Conservation (phyloP, 1,139 yeast genomes). For the Hyphopichia fennica region DNA sequence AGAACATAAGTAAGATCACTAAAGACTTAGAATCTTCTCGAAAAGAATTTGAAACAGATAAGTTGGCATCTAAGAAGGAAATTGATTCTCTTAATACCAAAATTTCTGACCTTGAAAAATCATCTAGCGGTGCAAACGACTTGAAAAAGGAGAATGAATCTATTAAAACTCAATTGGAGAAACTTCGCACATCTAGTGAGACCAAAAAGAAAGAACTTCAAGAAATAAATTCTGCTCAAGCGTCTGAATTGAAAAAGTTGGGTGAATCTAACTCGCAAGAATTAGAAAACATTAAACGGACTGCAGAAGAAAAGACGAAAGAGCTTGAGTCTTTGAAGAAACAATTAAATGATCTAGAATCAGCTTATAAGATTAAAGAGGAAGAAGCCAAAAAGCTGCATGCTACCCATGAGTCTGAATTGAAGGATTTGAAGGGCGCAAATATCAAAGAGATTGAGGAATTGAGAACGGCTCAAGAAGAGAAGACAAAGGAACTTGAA, state of each 20-base stretch:
- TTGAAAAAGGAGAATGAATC: neutral
- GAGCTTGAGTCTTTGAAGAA: neutral
- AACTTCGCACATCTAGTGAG: neutral
- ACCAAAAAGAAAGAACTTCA: neutral
- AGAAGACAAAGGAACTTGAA: neutral
- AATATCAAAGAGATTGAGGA: neutral
- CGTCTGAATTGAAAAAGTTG: neutral
- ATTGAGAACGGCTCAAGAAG: neutral
- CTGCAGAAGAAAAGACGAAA: neutral
- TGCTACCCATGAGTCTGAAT: neutral
- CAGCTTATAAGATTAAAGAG: neutral
- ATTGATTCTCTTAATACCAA: constrained; percentile 1
- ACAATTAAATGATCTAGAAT: neutral
- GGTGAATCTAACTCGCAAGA: constrained; percentile 5
- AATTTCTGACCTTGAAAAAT: constrained; percentile 3
- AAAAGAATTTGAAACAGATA: neutral
- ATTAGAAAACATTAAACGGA: constrained; percentile 7
- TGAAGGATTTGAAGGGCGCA: neutral
- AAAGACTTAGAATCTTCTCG: neutral
- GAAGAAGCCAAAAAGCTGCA: neutral
- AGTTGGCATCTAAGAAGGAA: neutral
- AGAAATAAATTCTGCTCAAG: constrained; percentile 2
- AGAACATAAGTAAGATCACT: neutral
- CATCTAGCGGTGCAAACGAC: neutral
- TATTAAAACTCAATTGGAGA: neutral